phyloP scores from a whole-genome alignment of 176 grass and related monocot genomes.

The Metroxylon sagu region DNA sequence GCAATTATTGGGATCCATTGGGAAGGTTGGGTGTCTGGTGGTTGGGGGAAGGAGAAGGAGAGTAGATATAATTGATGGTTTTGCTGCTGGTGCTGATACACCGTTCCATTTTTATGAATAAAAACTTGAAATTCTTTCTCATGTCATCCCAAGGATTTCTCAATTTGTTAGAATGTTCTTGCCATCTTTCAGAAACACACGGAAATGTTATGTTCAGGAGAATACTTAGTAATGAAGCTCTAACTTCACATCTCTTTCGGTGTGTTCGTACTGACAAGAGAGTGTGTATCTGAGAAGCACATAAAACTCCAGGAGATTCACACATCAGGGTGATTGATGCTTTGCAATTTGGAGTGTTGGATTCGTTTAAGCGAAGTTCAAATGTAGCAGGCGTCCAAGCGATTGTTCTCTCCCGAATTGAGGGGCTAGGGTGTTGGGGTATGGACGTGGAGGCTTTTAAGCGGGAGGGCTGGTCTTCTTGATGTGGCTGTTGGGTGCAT shows the following conservation, averaged over 20 bases:
- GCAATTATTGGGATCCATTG: conserved; percentile 39
- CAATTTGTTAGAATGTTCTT: not conserved
- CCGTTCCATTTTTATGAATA: conserved; percentile 71
- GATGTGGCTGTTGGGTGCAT: conserved; percentile 17
- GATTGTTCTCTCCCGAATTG: not conserved
- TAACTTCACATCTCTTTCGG: no score
- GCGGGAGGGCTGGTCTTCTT: conserved; percentile 3
- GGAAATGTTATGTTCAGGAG: no score
- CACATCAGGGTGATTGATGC: no score
- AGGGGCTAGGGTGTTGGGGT: not conserved
- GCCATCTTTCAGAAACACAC: no score
- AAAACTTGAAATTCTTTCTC: conserved; percentile 20
- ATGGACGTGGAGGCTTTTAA: conserved; percentile 12
- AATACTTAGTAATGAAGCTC: no score
- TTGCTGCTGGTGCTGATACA: conserved; percentile 50
- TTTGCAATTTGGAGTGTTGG: no score
- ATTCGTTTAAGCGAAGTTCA: no score
- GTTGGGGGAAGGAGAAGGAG: conserved; percentile 15
- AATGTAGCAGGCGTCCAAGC: no score
- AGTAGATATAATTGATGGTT: conserved; percentile 27
- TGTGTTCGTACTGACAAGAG: no score
- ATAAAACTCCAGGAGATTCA: no score
- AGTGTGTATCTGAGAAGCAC: no score
- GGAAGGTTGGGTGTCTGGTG: conserved; percentile 38
- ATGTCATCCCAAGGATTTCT: conserved; percentile 15